Evolutionary conservation across 805 yeast genomes (phyloP), one percentile per base, ranked within the genome.

Genomic region (Hanseniaspora lachancei): DNA sequence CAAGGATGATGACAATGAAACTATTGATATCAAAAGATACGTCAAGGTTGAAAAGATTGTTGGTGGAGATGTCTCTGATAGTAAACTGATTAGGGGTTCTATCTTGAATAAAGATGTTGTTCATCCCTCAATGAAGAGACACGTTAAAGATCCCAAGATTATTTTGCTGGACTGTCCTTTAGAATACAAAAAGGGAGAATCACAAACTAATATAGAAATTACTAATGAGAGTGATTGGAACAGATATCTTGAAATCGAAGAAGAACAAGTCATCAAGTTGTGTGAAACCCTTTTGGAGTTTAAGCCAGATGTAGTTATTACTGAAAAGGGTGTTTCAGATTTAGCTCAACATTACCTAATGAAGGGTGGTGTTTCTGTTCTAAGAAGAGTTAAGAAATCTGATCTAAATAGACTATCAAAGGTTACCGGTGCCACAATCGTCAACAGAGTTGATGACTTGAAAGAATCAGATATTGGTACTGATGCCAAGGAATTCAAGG

Each of bases 111-210:
- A 93, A 71, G 99, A 93, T 67, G 95, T 93, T 57, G 89, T 95
- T n/a, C 99, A 93, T 71, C 98, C 99, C 60, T 89, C 89, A 70
- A 93, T 93, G 99, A 83, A 83, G 63, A 82, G 99, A 68, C 66
- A 74, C 63, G 85, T 93, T 62, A 86, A 84, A 68, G 86, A 88
- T 65, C 99, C 99, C 51, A 79, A 91, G 60, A 80, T 93, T 55
- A 78, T 93, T 20, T 76, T 93, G 62, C 77, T 93, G 62, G 99
- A 93, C 72, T 89, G 97, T 71, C 97, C 99, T 13, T 76, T 93
- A 63, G 99, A 93, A 72, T 93, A 93, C 74, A 93, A 93, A 74
- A 93, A 93, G 77, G 99, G 98, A 61, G 99, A 93, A 73, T 89
- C 97, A 2, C 98, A 93, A 71, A 93, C 97, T 54, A 91, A 93